Base-by-base conservation (phyloP, 73 alveolate genomes). In the Tetrahymena elliotti region DNA sequence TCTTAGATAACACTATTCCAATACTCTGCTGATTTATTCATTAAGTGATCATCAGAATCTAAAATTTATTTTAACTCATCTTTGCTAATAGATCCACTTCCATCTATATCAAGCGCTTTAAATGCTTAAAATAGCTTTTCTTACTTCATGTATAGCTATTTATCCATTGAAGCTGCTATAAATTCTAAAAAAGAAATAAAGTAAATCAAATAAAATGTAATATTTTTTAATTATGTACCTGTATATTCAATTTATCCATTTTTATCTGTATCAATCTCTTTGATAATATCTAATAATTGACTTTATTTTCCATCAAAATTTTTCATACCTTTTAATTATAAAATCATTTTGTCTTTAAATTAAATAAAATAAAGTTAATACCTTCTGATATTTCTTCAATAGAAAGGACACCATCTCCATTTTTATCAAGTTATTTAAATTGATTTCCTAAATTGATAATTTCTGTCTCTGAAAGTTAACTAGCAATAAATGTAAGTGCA, bases 381-480 rank as follows among this genome's bases (percentile, higher is more conserved):
- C 98, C 98, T 38, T 96, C 97, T 82, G 96, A 93, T 33, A 96
- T 52, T 95, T 95, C 98, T 52, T 95, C 98, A 20, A 96, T 94
- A 7, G 97, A 92, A 4, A 96, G 92, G 22, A 94, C 98, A 3
- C 98, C 98, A 93, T 96, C 98, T 15, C 97, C 93, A 95, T 96
- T 96, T 33, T 95, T 83, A 95, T 96, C 98, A 31, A 96, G 92
- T 31, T 54, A 53, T 93, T 95, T 96, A 83, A 96, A 96, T 15
- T 95, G 41, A 53, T 94, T 94, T 94, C 96, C 97, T 93, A 95
- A 95, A 93, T 96, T 82, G 8, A 94, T 83, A 10, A 96, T 93
- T 95, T 96, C 97, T 35, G 84, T 83, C 54, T 93, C 97, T 22
- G 97, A 93, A 22, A 95, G 93, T 93, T 93, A 52, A 35, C 96